Evolutionary conservation across 495 filamentous ascomycete genomes (phyloP), one percentile per base, ranked within the genome.

Genomic region (Sphaerosporella brunnea): DNA sequence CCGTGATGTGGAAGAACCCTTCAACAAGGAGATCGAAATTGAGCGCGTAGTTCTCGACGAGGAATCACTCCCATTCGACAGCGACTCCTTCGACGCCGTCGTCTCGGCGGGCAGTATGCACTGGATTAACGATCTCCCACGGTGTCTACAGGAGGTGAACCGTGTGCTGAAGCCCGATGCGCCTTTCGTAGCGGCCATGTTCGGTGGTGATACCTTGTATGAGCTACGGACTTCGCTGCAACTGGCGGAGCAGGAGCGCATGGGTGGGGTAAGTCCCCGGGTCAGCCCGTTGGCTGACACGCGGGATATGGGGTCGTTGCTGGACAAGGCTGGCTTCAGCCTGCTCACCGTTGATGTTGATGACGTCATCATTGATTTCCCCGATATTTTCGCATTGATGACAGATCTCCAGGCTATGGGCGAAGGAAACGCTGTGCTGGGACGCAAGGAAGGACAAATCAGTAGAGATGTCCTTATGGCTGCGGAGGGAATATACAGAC

Each of bases 311-410:
- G 92, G 88, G 2, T 86, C 84, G 2, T 66, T 99, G 49, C 62
- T 99, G 51, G 79, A 79, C 53, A 75, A 75, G 49, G 85, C 88
- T 0, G 86, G 90, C 23, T 96, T 96, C 66, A 86, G 83, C 66
- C 78, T 99, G 73, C 68, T 95, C 50, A 99, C 92, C 10, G 84
- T 99, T 0, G 92, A 99, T 56, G 82, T 96, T 18, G 92, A 96
- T 64, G 92, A 99, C 62, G 86, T 99, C 39, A 72, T 95, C 25
- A 82, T 99, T 9, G 85, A 93, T 60, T 99, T 83, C 60, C 92
- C 92, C n/a, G 74, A 87, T 65, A 79, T 74, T 0, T 93, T 93
- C 65, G 77, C 82, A 19, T 68, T 99, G 48, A 93, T 96, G 86
- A 64, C 72, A 58, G 92, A 99, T 63, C 62, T 99, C 49, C 86